These are phyloP conservation scores for Starmerella khaoyaiensis DNA, from an alignment of 805 yeast species.

Conservation along the genomic window DNA sequence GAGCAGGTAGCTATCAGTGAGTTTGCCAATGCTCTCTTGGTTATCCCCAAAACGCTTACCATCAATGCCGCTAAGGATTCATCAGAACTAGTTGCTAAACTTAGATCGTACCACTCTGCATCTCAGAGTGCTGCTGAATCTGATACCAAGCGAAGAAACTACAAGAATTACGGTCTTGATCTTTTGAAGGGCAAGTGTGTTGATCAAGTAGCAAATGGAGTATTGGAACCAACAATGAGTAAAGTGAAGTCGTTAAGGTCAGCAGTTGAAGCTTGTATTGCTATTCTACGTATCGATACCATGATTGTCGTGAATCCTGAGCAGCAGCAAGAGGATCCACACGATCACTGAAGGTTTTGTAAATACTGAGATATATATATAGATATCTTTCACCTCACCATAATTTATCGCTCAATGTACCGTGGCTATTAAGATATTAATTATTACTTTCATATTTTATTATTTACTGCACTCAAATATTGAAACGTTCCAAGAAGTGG, in stretches of 20 bases:
- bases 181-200: constrained; percentile 82
- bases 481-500: too few relatives aligned
- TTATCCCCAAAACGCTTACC: constrained; percentile 93
- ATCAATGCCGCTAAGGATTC: constrained; percentile 97
- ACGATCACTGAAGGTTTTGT: too few relatives aligned
- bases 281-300: constrained; percentile 93
- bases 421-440: too few relatives aligned
- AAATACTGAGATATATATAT: too few relatives aligned
- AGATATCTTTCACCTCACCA: too few relatives aligned
- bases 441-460: too few relatives aligned
- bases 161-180: constrained; percentile 87
- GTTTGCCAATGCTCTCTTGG: constrained; percentile 77
- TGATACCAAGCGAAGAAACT: constrained; percentile 73
- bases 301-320: constrained; percentile 97
- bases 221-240: constrained; percentile 87
- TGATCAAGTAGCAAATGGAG: constrained; percentile 73
- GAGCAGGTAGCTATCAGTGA: constrained; percentile 97
- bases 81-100: constrained; percentile 83
- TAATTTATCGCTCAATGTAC: too few relatives aligned
- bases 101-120: constrained; percentile 93
- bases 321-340: constrained; percentile 67
- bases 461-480: too few relatives aligned
- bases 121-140: constrained; percentile 73
- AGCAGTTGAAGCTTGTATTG: constrained; percentile 96
- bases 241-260: constrained; percentile 87